Base-by-base conservation (phyloP, 2,329 filamentous ascomycete species). In the Botrytis cinerea region DNA sequence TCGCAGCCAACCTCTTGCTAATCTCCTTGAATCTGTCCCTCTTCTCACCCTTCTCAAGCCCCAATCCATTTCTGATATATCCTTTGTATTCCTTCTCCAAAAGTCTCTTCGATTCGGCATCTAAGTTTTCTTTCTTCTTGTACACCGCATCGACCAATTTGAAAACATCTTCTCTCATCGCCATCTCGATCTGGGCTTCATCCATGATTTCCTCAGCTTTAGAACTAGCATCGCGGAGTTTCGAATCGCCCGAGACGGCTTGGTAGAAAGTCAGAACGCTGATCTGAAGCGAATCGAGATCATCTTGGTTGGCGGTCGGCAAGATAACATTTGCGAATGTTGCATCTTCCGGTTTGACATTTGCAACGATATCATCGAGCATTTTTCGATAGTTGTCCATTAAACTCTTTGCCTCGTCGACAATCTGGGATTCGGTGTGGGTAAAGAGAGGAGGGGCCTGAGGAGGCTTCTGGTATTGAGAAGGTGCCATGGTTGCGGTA, bases 21-120 rank as follows among this genome's bases (percentile, higher is more conserved):
- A 95, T 94, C 82, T 92, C 92, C 85, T 94, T 95, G 87, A 95
- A 95, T 62, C 92, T 88, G 78, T 94, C 92, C 75, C 92, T 85
- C 83, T 94, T 85, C 7, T 87, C 84, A 1, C 92, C 92, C 38
- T 88, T 88, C 1, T 92, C 90, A 68, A 96, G 84, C 5, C 89
- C 89, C 64, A 96, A 84, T 22, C 93, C 93, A 81, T 94, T 94
- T 71, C 89, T 87, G 78, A 95, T 90, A 82, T 93, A 95, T 75
- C 86, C 88, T 83, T 93, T 93, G 78, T 91, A 88, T 79, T 94
- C 91, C 83, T 93, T 94, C 83, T 94, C 90, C 45, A 96, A 84
- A 76, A 95, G 82, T n/a, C 91, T 87, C 77, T 89, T 83, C 73
- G 89, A 91, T 83, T 96, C 93, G 0, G 88, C 84, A 73, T 93